Evolutionary conservation across 768 basidiomycete genomes (phyloP).

Genomic region (Amanita brunnescens): DNA sequence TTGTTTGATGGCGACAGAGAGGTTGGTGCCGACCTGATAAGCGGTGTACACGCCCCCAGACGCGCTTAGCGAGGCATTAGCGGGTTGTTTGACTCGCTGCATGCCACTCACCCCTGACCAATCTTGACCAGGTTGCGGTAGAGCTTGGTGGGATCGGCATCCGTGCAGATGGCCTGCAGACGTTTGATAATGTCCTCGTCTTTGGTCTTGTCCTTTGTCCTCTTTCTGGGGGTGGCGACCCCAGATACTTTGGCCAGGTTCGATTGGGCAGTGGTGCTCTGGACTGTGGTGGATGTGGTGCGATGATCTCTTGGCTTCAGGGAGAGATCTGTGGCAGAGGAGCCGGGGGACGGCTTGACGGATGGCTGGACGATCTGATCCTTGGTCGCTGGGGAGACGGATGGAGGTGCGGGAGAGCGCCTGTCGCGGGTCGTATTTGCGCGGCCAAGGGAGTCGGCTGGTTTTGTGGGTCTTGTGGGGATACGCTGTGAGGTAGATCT

Average conservation of each 20-base stretch:
- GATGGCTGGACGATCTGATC: slow-evolving; percentile 15
- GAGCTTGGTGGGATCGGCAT: slow-evolving; percentile 91
- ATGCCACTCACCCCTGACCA: slow-evolving; percentile 78
- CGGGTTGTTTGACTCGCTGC: not conserved
- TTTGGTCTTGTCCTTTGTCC: slow-evolving; percentile 80
- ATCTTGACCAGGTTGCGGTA: slow-evolving; percentile 95
- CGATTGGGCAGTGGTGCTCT: slow-evolving; percentile 46
- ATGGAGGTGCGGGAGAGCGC: slow-evolving; percentile 33
- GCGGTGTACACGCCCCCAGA: slow-evolving; percentile 98
- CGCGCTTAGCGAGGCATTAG: slow-evolving; percentile 43
- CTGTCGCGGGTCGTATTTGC: slow-evolving; percentile 64
- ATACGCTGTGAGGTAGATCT: slow-evolving; percentile 82
- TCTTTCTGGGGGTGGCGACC: slow-evolving; percentile 74
- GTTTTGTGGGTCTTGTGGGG: slow-evolving; percentile 43
- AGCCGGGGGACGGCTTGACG: slow-evolving; percentile 47
- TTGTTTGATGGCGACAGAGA: slow-evolving; percentile 97
- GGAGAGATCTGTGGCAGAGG: slow-evolving; percentile 50
- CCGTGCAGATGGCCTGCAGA: slow-evolving; percentile 90
- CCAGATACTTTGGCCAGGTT: slow-evolving; percentile 61
- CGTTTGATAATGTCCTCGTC: slow-evolving; percentile 89
- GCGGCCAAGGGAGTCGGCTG: slow-evolving; percentile 44
- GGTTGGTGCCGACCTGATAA: slow-evolving; percentile 91
- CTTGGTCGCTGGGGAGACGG: not conserved
- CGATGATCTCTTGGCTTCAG: slow-evolving; percentile 23
- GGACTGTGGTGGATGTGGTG: slow-evolving; percentile 16